A percentile compares a stretch with the other conserved stretches of the same genome.
phyloP scores from a whole-genome alignment of 2,329 filamentous ascomycete genomes.

The Ustulina deusta region DNA sequence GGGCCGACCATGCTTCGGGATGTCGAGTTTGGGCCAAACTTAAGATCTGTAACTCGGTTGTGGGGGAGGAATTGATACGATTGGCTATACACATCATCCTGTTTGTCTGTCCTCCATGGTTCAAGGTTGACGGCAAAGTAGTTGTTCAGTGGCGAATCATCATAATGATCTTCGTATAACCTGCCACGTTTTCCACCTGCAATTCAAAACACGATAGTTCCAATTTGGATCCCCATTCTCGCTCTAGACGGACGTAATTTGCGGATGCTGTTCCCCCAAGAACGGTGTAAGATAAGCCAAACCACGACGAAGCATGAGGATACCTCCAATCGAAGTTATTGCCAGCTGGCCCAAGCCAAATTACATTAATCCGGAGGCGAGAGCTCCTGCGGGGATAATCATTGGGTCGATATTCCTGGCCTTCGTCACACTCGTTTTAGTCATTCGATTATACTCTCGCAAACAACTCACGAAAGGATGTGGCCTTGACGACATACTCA shows the following conservation, averaged over 20 bases:
- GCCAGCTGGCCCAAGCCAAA: conserved; percentile 52
- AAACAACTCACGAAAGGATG: conserved; percentile 52
- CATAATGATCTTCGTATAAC: conserved; percentile 4
- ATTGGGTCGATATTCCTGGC: conserved; percentile 46
- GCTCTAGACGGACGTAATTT: conserved; percentile 10
- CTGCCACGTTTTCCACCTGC: neutral
- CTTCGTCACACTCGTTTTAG: conserved; percentile 50
- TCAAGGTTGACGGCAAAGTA: neutral
- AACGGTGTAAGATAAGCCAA: neutral
- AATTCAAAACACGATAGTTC: neutral
- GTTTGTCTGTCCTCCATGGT: neutral
- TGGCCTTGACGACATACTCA: conserved; percentile 54
- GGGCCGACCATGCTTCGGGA: neutral
- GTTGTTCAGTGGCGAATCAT: neutral
- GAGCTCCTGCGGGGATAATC: conserved; percentile 48
- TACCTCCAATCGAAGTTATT: conserved; percentile 43
- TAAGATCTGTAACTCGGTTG: neutral
- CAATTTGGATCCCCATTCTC: neutral
- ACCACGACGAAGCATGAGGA: conserved; percentile 43
- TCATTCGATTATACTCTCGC: conserved; percentile 54
- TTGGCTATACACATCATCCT: neutral
- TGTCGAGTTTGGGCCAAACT: neutral
- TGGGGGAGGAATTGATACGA: conserved; percentile 5
- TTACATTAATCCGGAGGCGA: conserved; percentile 50
- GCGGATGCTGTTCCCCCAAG: neutral